Base-by-base conservation (phyloP, 2,329 filamentous ascomycete species). In the Stachybotrys echinatus region DNA sequence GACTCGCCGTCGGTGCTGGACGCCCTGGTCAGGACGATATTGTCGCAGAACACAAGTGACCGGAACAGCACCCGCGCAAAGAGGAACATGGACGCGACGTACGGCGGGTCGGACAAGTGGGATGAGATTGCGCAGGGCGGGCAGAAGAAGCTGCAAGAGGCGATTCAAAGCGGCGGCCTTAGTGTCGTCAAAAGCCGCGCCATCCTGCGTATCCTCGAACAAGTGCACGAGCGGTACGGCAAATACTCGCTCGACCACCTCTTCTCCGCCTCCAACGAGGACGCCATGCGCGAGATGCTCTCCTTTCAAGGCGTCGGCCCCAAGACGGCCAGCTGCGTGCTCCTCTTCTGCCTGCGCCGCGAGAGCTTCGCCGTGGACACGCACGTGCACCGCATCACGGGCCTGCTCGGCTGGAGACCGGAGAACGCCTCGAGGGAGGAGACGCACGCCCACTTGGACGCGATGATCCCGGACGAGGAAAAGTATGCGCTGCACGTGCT, bases 151-250 rank as follows among this genome's bases (percentile, higher is more conserved):
- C 64, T 77, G 6, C 66, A 74, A 52, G 74, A 83, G 56, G 81
- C 87, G 0, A 91, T 92, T 60, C 82, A 83, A 63, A 75, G 75
- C 21, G 89, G 88, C 23, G 89, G 89, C 0, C 72, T 92, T 2
- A 85, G 83, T 14, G 78, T 79, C 34, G 74, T 81, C n/a, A 94
- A 92, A 67, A 87, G 83, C 60, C 84, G 80, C 51, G 81, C 84
- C 57, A 88, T 92, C 57, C 81, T 91, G 55, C 67, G 70, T 34
- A 85, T 90, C 48, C 70, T 92, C 58, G 70, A 77, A 45, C 84
- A 89, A 60, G 86, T 84, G 37, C 73, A 80, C 48, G 63, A 56
- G 20, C 57, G 58, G 23, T 64, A 74, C 58, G 73, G 72, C 4
- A 42, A 19, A 2, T 76, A 75, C 56, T 74, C 73, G 17, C 67